Evolutionary conservation across 2,329 filamentous ascomycete species (phyloP), one percentile per base, ranked within the genome.

Genomic region (Alternaria metachromatica): DNA sequence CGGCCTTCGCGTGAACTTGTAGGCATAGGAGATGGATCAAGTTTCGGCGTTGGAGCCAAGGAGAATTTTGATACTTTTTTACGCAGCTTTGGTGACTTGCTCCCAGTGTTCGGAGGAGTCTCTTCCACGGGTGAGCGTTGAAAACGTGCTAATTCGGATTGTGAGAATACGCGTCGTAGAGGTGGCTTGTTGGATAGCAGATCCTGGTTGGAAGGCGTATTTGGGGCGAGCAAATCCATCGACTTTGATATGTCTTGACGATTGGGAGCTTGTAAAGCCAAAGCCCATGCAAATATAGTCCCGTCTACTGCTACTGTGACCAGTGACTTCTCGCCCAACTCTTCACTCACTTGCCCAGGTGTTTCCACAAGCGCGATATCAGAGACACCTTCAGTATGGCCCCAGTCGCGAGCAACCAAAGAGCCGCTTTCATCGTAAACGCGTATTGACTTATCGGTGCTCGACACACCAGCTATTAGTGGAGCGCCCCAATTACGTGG

Each of bases 401-500:
- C 96, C 88, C 94, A 97, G 81, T 98, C 96, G 44, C 93, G 89
- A 55, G 94, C 92, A 26, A 98, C 82, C 61, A 99, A 90, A 2
- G 84, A 82, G 9, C 95, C 94, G 45, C 88, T 89, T 65, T 91
- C 89, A 70, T 97, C 92, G 73, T 99, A 99, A 15, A 99, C 83
- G 37, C 96, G 87, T 60, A 99, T 90, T 1, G 96, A 98, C 78
- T 98, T 99, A 80, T 99, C 96, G 1, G 93, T 97, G 71, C 94
- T 94, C 9, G 95, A 97, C 11, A 96, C 87, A n/a, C 93, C 94
- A 18, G 96, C 86, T 55, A 99, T 85, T 55, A 96, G 87, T 26
- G 89, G 87, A 83, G 88, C 77, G 10, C 85, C 84, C 80, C 86
- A 80, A 65, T 85, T 79, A 72, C 88, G 81, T 76, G 88, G 72